Percentiles rank a stretch among this genome's conserved stretches.
phyloP scores from a whole-genome alignment of 2,329 filamentous ascomycete genomes.

The Hypoxylon sp. region DNA sequence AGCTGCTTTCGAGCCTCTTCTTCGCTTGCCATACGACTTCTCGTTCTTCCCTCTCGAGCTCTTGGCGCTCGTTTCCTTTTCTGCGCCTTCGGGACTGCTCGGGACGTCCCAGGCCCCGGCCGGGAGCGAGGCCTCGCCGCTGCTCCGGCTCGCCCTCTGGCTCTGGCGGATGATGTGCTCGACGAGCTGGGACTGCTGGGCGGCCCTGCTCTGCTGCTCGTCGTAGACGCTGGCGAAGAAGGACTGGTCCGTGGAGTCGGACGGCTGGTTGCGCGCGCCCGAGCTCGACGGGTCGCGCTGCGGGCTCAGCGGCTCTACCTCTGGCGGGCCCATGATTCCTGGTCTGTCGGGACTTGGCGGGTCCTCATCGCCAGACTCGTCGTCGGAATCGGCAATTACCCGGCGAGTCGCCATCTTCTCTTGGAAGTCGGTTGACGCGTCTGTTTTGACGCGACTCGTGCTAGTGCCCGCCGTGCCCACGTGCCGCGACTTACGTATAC shows the following conservation, averaged over 20 bases:
- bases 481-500: no score
- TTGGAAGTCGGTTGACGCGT: conserved; percentile 21
- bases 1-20: conserved; percentile 18
- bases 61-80: conserved; percentile 13
- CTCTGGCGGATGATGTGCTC: conserved; percentile 46
- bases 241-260: conserved; percentile 41
- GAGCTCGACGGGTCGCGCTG: conserved; percentile 30
- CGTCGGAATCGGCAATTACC: conserved; percentile 48
- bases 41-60: conserved; percentile 23
- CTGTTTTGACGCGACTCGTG: conserved; percentile 16
- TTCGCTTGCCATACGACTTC: conserved; percentile 33
- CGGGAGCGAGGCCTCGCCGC: conserved; percentile 42
- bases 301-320: conserved; percentile 44
- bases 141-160: conserved; percentile 44
- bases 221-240: conserved; percentile 43
- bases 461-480: background rate
- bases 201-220: conserved; percentile 38
- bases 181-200: conserved; percentile 43
- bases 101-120: conserved; percentile 46
- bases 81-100: conserved; percentile 40
- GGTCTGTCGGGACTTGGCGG: conserved; percentile 26
- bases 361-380: conserved; percentile 41
- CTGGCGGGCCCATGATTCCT: conserved; percentile 31
- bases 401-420: conserved; percentile 40
- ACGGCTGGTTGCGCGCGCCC: conserved; percentile 29